A percentile compares a stretch with the other conserved stretches of the same genome.
phyloP scores from a whole-genome alignment of 768 basidiomycete species.

The Holtermanniella nyarrowii region DNA sequence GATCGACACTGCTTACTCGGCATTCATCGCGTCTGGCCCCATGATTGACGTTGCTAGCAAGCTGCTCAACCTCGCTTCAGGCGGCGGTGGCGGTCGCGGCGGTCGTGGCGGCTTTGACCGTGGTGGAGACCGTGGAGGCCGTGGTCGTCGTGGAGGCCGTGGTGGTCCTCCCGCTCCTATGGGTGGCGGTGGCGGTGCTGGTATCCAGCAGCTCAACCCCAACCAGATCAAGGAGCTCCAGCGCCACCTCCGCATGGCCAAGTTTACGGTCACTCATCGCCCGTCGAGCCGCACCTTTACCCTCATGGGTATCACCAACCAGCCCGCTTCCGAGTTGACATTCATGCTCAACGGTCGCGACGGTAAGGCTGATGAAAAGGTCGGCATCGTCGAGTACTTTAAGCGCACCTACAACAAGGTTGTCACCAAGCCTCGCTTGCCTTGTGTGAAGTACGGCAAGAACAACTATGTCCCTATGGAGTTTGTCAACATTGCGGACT shows the following conservation, averaged over 20 bases:
- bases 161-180: background rate
- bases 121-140: constrained; percentile 19
- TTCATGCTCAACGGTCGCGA: constrained; percentile 28
- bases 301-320: constrained; percentile 25
- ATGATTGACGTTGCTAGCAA: constrained; percentile 32
- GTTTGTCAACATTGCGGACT: constrained; percentile 31
- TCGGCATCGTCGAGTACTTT: constrained; percentile 28
- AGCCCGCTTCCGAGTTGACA: constrained; percentile 24
- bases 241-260: constrained; percentile 7
- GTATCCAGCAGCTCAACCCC: background rate
- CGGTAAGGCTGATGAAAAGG: constrained; percentile 18
- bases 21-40: constrained; percentile 36
- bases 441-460: constrained; percentile 35
- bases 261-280: constrained; percentile 36
- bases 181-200: background rate
- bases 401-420: constrained; percentile 15
- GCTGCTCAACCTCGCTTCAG: constrained; percentile 14
- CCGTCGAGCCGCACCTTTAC: constrained; percentile 22
- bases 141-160: constrained; percentile 11
- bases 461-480: constrained; percentile 38
- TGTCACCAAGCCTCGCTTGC: constrained; percentile 33
- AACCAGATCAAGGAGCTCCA: constrained; percentile 8
- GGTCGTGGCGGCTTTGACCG: constrained; percentile 8
- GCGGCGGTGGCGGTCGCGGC: constrained; percentile 6
- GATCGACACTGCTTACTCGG: constrained; percentile 39